Conservation (phyloP, 2,329 filamentous ascomycete species). For the Fusarium sp. region DNA sequence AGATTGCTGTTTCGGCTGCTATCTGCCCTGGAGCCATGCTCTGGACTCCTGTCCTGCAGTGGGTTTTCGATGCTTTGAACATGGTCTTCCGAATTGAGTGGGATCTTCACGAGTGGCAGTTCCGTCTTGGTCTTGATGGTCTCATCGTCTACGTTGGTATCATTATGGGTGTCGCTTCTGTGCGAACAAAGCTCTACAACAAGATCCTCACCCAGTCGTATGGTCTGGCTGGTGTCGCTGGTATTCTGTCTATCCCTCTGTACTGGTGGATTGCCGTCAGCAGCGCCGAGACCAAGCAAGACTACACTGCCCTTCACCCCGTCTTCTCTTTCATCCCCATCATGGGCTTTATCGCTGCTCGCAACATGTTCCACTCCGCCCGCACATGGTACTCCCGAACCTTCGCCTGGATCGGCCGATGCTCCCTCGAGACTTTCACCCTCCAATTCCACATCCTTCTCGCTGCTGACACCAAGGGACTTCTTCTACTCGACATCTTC, state of each 20-base stretch:
- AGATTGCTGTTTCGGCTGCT: slow-evolving; percentile 60
- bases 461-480: slow-evolving; percentile 66
- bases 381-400: slow-evolving; percentile 53
- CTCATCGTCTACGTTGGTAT: slow-evolving; percentile 70
- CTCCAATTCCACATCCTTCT: slow-evolving; percentile 73
- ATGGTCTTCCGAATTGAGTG: slow-evolving; percentile 61
- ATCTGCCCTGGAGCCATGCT: slow-evolving; percentile 49
- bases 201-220: slow-evolving; percentile 39
- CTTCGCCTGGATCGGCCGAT: slow-evolving; percentile 65
- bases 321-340: slow-evolving; percentile 67
- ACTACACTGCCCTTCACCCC: slow-evolving; percentile 65
- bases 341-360: slow-evolving; percentile 63
- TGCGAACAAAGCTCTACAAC: slow-evolving; percentile 31
- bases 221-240: slow-evolving; percentile 29
- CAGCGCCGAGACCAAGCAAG: slow-evolving; percentile 38
- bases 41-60: slow-evolving; percentile 32
- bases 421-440: slow-evolving; percentile 69
- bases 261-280: slow-evolving; percentile 50
- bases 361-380: slow-evolving; percentile 55
- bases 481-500: slow-evolving; percentile 47
- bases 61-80: slow-evolving; percentile 49
- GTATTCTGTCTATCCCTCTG: slow-evolving; percentile 45
- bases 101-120: slow-evolving; percentile 62
- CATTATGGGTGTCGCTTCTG: slow-evolving; percentile 51
- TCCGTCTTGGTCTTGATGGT: slow-evolving; percentile 64